Percentiles rank a stretch among this genome's conserved stretches.
Conservation (phyloP, 1,284 basidiomycete species). For the Waitea zeae region DNA sequence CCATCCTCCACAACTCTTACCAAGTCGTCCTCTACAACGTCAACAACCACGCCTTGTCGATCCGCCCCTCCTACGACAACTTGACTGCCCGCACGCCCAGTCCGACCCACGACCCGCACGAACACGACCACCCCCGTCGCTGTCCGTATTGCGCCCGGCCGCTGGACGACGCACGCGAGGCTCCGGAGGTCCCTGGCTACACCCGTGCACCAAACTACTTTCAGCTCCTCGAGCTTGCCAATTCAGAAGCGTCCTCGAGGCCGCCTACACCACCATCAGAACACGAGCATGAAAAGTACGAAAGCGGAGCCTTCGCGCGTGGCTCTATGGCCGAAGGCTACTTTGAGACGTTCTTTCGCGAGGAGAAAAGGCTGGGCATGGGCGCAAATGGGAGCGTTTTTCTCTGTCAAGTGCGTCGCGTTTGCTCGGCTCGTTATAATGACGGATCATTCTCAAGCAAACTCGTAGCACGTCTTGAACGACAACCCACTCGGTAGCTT, state of each 20-base stretch:
- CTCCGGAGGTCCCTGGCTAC: constrained; percentile 8
- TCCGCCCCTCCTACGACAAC: constrained; percentile 22
- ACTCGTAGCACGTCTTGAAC: constrained; percentile 68
- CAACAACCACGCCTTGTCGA: constrained; percentile 67
- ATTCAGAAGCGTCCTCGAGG: constrained; percentile 44
- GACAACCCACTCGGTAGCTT: constrained; percentile 63
- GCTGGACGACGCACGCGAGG: constrained; percentile 7
- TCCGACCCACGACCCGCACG: too few relatives aligned
- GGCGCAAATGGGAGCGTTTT: constrained; percentile 85
- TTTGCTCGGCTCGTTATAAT: constrained; percentile 3
- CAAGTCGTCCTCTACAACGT: constrained; percentile 84
- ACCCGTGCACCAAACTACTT: constrained; percentile 56
- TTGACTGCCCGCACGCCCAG: constrained; percentile 36
- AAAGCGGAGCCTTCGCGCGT: constrained; percentile 26
- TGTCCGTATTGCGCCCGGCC: constrained; percentile 14
- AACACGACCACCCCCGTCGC: too few relatives aligned
- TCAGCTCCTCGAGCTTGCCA: constrained; percentile 48
- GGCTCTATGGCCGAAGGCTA: constrained; percentile 69
- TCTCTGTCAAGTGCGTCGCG: constrained; percentile 55
- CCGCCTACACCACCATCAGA: constrained; percentile 30
- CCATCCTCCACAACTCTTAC: constrained; percentile 62
- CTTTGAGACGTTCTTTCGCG: constrained; percentile 77
- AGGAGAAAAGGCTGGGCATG: constrained; percentile 76
- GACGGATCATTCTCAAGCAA: constrained; percentile 2
- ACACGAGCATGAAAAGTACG: neutral